phyloP scores from a whole-genome alignment of 768 basidiomycete genomes.

The Lactarius akahatsu region DNA sequence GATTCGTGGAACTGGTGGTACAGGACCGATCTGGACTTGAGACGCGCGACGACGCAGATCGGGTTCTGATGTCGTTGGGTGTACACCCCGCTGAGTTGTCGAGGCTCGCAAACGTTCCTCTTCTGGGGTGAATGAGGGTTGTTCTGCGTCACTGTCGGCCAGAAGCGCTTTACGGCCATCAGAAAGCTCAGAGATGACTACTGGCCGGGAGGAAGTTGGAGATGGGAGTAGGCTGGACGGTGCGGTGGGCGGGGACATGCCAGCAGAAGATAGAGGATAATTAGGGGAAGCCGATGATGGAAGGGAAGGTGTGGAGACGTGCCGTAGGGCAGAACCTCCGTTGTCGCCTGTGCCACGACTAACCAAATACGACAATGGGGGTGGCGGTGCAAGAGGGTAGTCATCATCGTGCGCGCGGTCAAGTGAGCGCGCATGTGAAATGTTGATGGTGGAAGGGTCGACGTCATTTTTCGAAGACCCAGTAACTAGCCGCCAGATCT shows the following conservation, averaged over 20 bases:
- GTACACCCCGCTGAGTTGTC: conserved; percentile 36
- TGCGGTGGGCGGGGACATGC: conserved; percentile 73
- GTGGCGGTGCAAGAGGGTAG: conserved; percentile 82
- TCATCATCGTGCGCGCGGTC: conserved; percentile 59
- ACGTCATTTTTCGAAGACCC: conserved; percentile 47
- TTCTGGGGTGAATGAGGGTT: conserved; percentile 25
- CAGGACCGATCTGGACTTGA: conserved; percentile 28
- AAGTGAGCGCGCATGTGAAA: conserved; percentile 40
- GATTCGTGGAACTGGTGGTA: conserved; percentile 31
- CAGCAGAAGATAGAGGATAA: conserved; percentile 51
- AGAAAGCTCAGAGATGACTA: conserved; percentile 52
- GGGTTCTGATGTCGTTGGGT: conserved; percentile 59
- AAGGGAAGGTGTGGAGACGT: conserved; percentile 68
- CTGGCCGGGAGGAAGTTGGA: conserved; percentile 69
- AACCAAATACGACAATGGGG: conserved; percentile 86
- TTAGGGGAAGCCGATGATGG: conserved; percentile 59
- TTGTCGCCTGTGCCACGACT: conserved; percentile 53
- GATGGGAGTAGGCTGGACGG: conserved; percentile 75
- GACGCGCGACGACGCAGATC: conserved; percentile 52
- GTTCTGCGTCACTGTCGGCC: conserved; percentile 45
- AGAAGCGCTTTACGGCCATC: conserved; percentile 44
- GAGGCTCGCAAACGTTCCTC: conserved; percentile 22
- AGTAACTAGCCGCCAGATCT: conserved; percentile 79
- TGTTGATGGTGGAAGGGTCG: conserved; percentile 35
- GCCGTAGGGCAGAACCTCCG: conserved; percentile 49